Evolutionary conservation across 225 moss, liverwort and hornwort genomes (phyloP), one percentile per base, ranked within the genome.

Genomic region (Thuidium tamariscinum): DNA sequence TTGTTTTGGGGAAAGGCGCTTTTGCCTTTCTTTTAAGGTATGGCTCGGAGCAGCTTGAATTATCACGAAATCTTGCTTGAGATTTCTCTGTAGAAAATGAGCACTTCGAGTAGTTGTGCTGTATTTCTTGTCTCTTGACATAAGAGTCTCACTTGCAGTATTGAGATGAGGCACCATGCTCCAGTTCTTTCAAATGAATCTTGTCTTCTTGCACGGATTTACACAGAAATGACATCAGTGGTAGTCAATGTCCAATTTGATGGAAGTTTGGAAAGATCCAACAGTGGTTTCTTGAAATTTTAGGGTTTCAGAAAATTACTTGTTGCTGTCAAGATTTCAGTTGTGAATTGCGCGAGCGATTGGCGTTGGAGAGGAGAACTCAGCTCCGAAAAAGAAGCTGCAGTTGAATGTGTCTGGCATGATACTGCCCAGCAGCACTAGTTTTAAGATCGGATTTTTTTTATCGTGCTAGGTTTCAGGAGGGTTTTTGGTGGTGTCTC

Each of bases 401-500:
- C 46, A 75, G 46, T 62, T 22, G 57, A 80, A 75, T 9, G 75
- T 77, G 63, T 56, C 39, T 11, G 84, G 63, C 36, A 66, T 69
- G 70, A 46, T 62, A 15, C 66, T 66, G 42, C 39, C 64, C 41
- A 70, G 52, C 21, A 85, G 56, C 77, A 71, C 21, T n/a, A 48
- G 22, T 61, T 36, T 76, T 63, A 29, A 39, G 48, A 48, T 74
- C 20, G 61, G 10, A 67, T 54, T 69, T 74, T 52, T 64, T 67
- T 36, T 0, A 74, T 85, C 64, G 61, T 68, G 82, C 68, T 79
- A 49, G 77, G 65, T 85, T 75, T 83, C 62, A 69, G 57, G 73
- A 92, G 84, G 90, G 88, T 57, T 90, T 90, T 90, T 68, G 79
- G 56, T 88, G 87, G 90, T 66, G 90, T 66, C 90, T 85, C 62